A percentile compares a stretch with the other conserved stretches of the same genome.
Evolutionary conservation across 306 rosid species (phyloP).

Genomic region (Medicago lupulina): DNA sequence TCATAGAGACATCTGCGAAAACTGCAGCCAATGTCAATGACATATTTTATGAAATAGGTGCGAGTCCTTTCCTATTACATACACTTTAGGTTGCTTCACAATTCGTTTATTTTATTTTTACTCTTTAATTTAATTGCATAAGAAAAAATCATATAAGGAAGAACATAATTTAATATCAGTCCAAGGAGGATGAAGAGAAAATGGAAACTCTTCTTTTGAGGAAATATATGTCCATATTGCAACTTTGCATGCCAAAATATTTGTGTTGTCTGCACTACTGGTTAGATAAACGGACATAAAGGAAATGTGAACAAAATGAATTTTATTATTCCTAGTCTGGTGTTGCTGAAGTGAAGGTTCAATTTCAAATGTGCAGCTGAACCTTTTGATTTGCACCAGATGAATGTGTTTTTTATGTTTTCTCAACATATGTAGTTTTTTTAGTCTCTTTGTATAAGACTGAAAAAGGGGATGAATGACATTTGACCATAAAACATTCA

Average conservation of each 20-base stretch:
- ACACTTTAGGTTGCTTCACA: slow-evolving; percentile 25
- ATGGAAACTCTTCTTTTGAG: slow-evolving; percentile 17
- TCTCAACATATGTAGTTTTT: background rate
- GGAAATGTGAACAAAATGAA: slow-evolving; percentile 6
- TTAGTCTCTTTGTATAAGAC: background rate
- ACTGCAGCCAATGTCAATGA: slow-evolving; percentile 66
- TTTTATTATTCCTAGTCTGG: background rate
- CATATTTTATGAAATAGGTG: slow-evolving; percentile 67
- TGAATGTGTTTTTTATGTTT: background rate
- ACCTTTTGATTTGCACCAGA: background rate
- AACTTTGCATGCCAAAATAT: slow-evolving; percentile 8
- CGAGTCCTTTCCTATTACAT: slow-evolving; percentile 12
- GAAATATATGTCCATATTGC: slow-evolving; percentile 1
- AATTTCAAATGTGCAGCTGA: background rate
- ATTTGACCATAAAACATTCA: background rate
- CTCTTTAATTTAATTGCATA: slow-evolving; percentile 43
- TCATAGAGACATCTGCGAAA: slow-evolving; percentile 71
- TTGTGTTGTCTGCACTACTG: background rate
- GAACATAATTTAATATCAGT: slow-evolving; percentile 35
- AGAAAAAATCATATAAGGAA: background rate
- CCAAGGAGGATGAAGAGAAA: slow-evolving; percentile 23
- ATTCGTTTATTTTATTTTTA: background rate
- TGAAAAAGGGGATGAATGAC: background rate
- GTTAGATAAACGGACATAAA: background rate
- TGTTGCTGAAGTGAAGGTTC: background rate